Evolutionary conservation across 2,329 filamentous ascomycete genomes (phyloP).

Genomic region (Colletotrichum gloeosporioides): DNA sequence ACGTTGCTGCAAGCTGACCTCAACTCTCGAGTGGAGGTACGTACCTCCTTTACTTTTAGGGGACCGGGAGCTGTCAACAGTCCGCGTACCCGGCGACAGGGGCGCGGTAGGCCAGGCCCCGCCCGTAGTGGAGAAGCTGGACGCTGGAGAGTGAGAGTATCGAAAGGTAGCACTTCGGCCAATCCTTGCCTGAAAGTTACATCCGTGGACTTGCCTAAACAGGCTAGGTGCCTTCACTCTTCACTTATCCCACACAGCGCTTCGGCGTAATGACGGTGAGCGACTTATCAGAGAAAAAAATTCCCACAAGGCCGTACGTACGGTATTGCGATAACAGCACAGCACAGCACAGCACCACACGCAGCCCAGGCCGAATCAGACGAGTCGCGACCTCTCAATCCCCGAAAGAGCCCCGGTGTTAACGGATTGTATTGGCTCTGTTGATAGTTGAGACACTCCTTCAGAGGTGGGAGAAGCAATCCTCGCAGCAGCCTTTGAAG

Average conservation of each 20-base stretch:
- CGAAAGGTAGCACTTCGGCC: not conserved
- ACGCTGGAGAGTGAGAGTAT: not conserved
- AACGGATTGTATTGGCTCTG: not conserved
- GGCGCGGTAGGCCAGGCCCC: not conserved
- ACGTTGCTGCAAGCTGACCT: slow-evolving; percentile 21
- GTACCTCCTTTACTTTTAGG: not conserved
- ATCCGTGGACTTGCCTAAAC: not conserved
- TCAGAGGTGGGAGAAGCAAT: not conserved
- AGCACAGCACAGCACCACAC: not conserved
- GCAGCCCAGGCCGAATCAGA: slow-evolving; percentile 9
- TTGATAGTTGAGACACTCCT: not conserved
- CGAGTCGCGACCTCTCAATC: not conserved
- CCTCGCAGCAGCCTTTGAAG: not conserved
- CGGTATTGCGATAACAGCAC: slow-evolving; percentile 8
- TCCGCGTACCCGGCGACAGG: slow-evolving; percentile 5
- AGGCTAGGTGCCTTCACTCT: not conserved
- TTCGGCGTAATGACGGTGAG: not conserved
- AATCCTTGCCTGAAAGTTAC: not conserved
- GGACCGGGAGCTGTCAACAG: slow-evolving; percentile 16
- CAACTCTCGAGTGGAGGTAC: not conserved
- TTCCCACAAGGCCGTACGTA: not conserved
- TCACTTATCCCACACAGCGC: not conserved
- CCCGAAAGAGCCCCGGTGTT: not conserved
- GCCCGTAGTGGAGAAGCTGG: not conserved
- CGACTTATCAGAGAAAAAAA: slow-evolving; percentile 8